Base-by-base conservation (phyloP, 208 protist species). In the Endotrypanum monterogeii region DNA sequence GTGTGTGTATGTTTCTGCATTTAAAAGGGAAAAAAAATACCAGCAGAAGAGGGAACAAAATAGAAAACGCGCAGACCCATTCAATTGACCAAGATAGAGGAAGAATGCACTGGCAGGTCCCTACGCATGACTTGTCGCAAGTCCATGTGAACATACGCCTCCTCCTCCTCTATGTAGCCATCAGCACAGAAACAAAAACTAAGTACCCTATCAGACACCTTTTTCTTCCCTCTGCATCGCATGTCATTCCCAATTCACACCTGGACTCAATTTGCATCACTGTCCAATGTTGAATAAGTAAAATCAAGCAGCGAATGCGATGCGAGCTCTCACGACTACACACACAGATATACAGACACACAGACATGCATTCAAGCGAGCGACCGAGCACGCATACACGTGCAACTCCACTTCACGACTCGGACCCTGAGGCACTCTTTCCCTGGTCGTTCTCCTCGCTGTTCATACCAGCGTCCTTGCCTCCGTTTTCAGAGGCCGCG, bases 381-480 rank as follows among this genome's bases (percentile, higher is more conserved):
- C 16, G 16, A 28, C 7, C 11, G 54, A 57, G 25, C 16, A 57
- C 25, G 54, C 23, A 57, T 23, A 57, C 25, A 28, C 11, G 37
- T 23, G 28, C 63, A 54, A 9, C 25, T 51, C 41, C 28, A 54
- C 44, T 39, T 68, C 56, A 65, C 41, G 39, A 61, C 23, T 52
- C 30, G 16, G 54, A 72, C 51, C n/a, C 25, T 30, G 68, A 37
- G 25, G 35, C 50, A 23, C 56, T 62, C 70, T 76, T 76, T 37
- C 73, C 76, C 2, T 35, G 63, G 18, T 73, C 76, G 28, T 54
- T 81, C 51, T 81, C 76, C 41, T 81, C 78, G 72, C 73, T 78
- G 32, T 57, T 37, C 35, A 69, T 8, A 46, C 37, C 23, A 20
- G 51, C 35, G n/a, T 18, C 30, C 12, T 41, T 61, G 25, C 73